Conservation (phyloP, 2,329 filamentous ascomycete species). For the Claviceps arundinis region DNA sequence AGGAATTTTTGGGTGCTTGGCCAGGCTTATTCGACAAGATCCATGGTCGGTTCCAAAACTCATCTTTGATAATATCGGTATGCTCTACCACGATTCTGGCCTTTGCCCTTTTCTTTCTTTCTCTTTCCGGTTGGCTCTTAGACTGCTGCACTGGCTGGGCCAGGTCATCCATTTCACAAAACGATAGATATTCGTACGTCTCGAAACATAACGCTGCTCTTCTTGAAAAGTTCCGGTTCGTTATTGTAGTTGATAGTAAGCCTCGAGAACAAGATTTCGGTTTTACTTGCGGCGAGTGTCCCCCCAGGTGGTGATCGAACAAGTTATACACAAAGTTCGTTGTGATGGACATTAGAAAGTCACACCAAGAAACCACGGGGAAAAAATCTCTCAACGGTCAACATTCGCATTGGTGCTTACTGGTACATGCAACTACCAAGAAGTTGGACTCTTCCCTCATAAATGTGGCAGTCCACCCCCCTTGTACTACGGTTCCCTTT, state of each 20-base stretch:
- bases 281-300: slow-evolving; percentile 76
- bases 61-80: slow-evolving; percentile 87
- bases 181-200: slow-evolving; percentile 39
- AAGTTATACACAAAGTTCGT: no score
- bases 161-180: slow-evolving; percentile 28
- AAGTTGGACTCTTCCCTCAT: no score
- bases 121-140: slow-evolving; percentile 71
- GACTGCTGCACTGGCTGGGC: slow-evolving; percentile 46
- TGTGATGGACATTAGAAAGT: no score
- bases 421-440: no score
- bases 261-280: slow-evolving; percentile 81
- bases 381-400: no score
- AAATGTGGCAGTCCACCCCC: no score
- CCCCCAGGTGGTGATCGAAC: slow-evolving; percentile 37
- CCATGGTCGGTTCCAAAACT: slow-evolving; percentile 86
- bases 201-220: slow-evolving; percentile 80
- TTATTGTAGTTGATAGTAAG: slow-evolving; percentile 98
- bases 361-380: no score
- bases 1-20: slow-evolving; percentile 48
- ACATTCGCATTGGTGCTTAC: neutral
- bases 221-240: slow-evolving; percentile 81
- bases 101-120: slow-evolving; percentile 68
- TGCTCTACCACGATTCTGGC: slow-evolving; percentile 72
- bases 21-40: slow-evolving; percentile 62
- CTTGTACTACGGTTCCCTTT: no score